These are phyloP conservation scores for Leptodontidium sp. DNA, from an alignment of 2,329 filamentous ascomycete species.

Conservation along the genomic window DNA sequence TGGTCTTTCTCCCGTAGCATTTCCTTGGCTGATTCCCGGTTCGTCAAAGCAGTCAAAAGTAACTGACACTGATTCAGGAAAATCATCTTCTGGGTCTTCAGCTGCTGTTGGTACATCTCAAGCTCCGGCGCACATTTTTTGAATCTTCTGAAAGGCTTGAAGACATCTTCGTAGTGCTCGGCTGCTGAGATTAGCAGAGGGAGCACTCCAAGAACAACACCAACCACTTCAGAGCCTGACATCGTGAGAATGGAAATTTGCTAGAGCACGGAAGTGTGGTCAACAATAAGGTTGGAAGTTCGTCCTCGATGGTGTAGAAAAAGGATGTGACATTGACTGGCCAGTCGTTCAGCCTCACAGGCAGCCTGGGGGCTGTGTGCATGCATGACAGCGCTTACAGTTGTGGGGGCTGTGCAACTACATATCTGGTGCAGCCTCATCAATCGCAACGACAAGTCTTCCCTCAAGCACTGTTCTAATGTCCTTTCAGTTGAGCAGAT, in stretches of 20 bases:
- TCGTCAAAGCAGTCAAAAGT: background rate
- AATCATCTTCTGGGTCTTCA: background rate
- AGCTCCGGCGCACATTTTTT: conserved; percentile 2
- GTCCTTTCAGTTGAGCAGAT: too few species aligned
- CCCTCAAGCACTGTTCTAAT: too few species aligned
- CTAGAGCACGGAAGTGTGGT: background rate
- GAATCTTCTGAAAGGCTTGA: conserved; percentile 22
- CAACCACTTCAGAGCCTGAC: conserved; percentile 24
- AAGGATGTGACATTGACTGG: too few species aligned
- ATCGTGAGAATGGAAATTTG: background rate
- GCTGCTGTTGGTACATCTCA: background rate
- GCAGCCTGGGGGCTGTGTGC: background rate
- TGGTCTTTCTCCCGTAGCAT: conserved; percentile 4
- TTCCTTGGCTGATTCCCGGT: background rate
- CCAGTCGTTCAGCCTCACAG: background rate
- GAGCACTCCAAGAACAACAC: conserved; percentile 21
- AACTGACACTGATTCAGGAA: background rate
- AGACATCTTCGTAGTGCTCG: conserved; percentile 26
- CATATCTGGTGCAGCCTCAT: background rate
- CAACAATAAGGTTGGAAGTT: too few species aligned
- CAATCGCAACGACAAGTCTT: background rate
- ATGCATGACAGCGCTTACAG: background rate
- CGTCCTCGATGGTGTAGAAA: too few species aligned
- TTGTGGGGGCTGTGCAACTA: background rate
- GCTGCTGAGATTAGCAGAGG: conserved; percentile 23